phyloP scores from a whole-genome alignment of 495 filamentous ascomycete species.

The Penicillium tannophilum region DNA sequence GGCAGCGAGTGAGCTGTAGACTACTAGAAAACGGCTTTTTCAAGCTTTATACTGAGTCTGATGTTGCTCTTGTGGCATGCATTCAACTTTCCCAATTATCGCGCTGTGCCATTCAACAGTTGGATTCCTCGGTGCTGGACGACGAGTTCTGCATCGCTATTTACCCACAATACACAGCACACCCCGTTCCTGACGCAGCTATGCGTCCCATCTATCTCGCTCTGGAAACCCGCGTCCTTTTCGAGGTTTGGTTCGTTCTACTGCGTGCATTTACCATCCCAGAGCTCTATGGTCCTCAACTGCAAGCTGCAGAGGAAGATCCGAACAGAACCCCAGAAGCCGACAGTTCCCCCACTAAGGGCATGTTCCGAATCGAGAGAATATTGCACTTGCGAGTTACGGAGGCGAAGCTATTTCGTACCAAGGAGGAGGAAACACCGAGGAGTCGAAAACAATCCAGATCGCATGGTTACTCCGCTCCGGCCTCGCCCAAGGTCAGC shows the following conservation, averaged over 20 bases:
- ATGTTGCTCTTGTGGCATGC: constrained; percentile 73
- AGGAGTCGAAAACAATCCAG: constrained; percentile 45
- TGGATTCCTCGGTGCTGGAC: constrained; percentile 90
- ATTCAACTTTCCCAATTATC: constrained; percentile 90
- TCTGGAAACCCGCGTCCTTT: constrained; percentile 82
- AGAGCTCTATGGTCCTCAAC: constrained; percentile 76
- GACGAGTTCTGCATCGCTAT: constrained; percentile 95
- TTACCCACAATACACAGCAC: constrained; percentile 76
- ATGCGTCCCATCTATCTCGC: constrained; percentile 71
- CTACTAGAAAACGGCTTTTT: constrained; percentile 95
- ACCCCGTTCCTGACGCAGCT: constrained; percentile 54
- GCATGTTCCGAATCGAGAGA: constrained; percentile 70
- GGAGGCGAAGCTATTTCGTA: constrained; percentile 57
- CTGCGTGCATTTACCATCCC: constrained; percentile 91
- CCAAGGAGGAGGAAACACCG: constrained; percentile 34
- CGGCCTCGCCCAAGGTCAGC: constrained; percentile 33
- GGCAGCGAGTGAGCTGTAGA: constrained; percentile 89
- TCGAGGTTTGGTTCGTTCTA: constrained; percentile 97
- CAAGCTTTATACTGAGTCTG: constrained; percentile 82
- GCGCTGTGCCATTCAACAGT: constrained; percentile 82
- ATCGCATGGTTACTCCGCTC: constrained; percentile 35
- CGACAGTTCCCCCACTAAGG: constrained; percentile 31
- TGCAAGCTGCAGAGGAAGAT: constrained; percentile 27
- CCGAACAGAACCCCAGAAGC: constrained; percentile 29
- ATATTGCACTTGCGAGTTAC: constrained; percentile 60